Evolutionary conservation across 306 rosid genomes (phyloP), one percentile per base, ranked within the genome.

Genomic region (Phaseolus lunatus): DNA sequence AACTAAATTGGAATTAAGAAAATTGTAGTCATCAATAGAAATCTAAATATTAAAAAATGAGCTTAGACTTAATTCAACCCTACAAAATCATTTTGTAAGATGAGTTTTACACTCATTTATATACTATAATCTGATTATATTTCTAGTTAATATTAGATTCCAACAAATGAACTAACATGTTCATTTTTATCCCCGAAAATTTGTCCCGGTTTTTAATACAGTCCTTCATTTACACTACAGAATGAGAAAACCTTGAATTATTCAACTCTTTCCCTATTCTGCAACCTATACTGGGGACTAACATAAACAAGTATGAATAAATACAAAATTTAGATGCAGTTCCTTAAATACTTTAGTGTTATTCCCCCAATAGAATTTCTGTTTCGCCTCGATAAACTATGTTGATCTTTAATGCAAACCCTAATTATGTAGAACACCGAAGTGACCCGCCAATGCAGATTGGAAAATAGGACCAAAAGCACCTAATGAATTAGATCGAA

Each of bases 161-260:
- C n/a, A 76, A 31, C 19, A 26, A 11, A 78, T n/a, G n/a, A n/a
- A n/a, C n/a, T n/a, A n/a, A n/a, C n/a, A n/a, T n/a, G n/a, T 3
- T 31, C 5, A 43, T 22, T 69, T 70, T 57, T 44, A 27, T 59
- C 50, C 43, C 41, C 10, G 0, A 69, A 31, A 45, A 48, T 15
- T 14, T 59, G 47, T 31, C 19, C 53, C 49, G 6, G 23, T 9
- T 49, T 8, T 56, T n/a, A 68, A 77, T 29, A 70, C 64, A 75
- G 43, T 70, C 33, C 16, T 35, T 33, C 56, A 70, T 59, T 47
- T 47, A 69, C 20, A 59, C 45, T 70, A 33, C 43, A 70, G 11
- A 33, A 47, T 1, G 4, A 58, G 33, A 70, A 47, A 9, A 31
- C 35, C 53, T 16, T 19, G 16, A 57, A 10, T 43, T 19, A 57